These are phyloP conservation scores for Candida cerambycidarum DNA, from an alignment of 805 yeast genomes.

Conservation along the genomic window DNA sequence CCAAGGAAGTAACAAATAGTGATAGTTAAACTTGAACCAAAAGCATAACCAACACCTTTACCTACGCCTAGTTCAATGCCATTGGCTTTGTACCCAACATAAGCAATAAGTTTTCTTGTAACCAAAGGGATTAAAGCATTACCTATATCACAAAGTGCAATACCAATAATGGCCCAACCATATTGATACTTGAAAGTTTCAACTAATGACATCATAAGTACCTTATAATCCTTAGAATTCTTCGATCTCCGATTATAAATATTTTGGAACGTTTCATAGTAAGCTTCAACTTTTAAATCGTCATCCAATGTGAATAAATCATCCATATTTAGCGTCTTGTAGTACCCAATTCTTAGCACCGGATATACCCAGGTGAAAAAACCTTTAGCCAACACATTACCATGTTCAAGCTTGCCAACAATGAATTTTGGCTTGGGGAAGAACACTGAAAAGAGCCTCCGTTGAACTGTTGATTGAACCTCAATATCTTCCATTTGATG, in stretches of 20 bases:
- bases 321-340: constrained; percentile 62
- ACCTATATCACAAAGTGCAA: constrained; percentile 29
- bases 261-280: constrained; percentile 22
- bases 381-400: constrained; percentile 38
- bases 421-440: constrained; percentile 43
- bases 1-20: constrained; percentile 29
- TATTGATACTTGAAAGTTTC: constrained; percentile 14
- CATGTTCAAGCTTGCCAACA: constrained; percentile 29
- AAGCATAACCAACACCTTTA: constrained; percentile 40
- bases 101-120: constrained; percentile 34
- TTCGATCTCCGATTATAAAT: constrained; percentile 13
- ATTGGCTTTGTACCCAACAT: constrained; percentile 28
- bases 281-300: constrained; percentile 33
- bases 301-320: constrained; percentile 52
- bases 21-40: constrained; percentile 34
- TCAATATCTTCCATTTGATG: constrained; percentile 4
- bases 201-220: constrained; percentile 4
- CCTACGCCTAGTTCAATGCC: constrained; percentile 29
- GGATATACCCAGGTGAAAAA: constrained; percentile 73
- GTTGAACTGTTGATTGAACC: constrained; percentile 20
- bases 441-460: constrained; percentile 34
- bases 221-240: constrained; percentile 9
- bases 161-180: constrained; percentile 24
- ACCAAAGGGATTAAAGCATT: constrained; percentile 34
- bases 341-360: constrained; percentile 63